Conservation (phyloP, 2,329 filamentous ascomycete species). For the Mycosphaerella sp. region DNA sequence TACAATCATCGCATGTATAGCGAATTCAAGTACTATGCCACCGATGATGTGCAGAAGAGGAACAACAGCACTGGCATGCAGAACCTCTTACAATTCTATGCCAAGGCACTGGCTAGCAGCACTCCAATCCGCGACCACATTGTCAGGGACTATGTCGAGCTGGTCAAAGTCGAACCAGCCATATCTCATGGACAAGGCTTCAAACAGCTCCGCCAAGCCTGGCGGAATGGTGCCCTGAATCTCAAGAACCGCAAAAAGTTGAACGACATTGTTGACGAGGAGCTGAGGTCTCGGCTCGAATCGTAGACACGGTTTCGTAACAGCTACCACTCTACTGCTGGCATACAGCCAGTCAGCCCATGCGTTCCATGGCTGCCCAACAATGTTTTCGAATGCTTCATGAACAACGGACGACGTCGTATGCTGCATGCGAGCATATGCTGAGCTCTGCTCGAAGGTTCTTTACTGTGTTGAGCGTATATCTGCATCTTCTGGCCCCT, state of each 20-base stretch:
- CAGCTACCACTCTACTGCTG: not conserved
- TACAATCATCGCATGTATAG: constrained; percentile 71
- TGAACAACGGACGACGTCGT: not conserved
- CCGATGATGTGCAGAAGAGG: constrained; percentile 54
- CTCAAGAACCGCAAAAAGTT: constrained; percentile 53
- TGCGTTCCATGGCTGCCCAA: not conserved
- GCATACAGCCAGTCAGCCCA: not conserved
- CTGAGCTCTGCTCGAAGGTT: not conserved
- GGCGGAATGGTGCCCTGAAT: constrained; percentile 50
- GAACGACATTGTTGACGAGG: constrained; percentile 45
- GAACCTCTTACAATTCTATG: constrained; percentile 61
- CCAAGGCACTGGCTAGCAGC: constrained; percentile 48
- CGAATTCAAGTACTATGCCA: constrained; percentile 62
- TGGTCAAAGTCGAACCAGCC: constrained; percentile 46
- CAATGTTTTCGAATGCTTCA: not conserved
- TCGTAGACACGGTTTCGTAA: constrained; percentile 4
- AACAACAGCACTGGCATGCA: constrained; percentile 52
- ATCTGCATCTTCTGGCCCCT: not conserved
- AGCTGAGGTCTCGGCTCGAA: constrained; percentile 49
- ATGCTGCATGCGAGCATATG: not conserved
- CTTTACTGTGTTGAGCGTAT: not conserved
- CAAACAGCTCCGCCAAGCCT: constrained; percentile 47
- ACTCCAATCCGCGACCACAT: constrained; percentile 48
- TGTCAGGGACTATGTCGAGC: constrained; percentile 49
- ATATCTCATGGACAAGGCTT: constrained; percentile 42